Evolutionary conservation across 805 yeast species (phyloP).

Genomic region (Phaffomyces opuntiae): DNA sequence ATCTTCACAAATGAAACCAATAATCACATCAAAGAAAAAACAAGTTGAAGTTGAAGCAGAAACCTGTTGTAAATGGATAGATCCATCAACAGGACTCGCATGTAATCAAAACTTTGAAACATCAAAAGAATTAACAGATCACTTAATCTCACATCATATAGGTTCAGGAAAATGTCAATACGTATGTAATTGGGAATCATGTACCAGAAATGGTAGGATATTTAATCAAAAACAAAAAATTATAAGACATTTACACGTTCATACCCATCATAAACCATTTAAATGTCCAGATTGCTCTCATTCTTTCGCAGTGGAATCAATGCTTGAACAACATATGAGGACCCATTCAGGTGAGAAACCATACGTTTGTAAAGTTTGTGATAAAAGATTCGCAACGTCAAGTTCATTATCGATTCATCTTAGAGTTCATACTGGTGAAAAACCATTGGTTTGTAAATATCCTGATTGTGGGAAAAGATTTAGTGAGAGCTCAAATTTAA

Average conservation of each 20-base stretch:
- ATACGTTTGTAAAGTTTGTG: slow-evolving; percentile 64
- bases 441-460: slow-evolving; percentile 72
- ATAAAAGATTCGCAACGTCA: slow-evolving; percentile 73
- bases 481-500: slow-evolving; percentile 82
- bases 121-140: slow-evolving; percentile 62
- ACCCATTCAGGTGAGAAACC: slow-evolving; percentile 91
- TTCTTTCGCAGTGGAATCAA: slow-evolving; percentile 67
- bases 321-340: slow-evolving; percentile 74
- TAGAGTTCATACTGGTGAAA: slow-evolving; percentile 85
- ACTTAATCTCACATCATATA: slow-evolving; percentile 61
- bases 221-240: slow-evolving; percentile 84
- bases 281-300: slow-evolving; percentile 64
- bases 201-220: slow-evolving; percentile 53
- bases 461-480: slow-evolving; percentile 81
- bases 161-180: slow-evolving; percentile 67
- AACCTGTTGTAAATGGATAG: slow-evolving; percentile 21
- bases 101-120: slow-evolving; percentile 48
- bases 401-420: slow-evolving; percentile 78
- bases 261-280: slow-evolving; percentile 79
- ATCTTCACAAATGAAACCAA: background rate
- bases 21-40: background rate
- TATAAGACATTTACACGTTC: slow-evolving; percentile 79
- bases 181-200: slow-evolving; percentile 71
- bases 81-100: background rate
- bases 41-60: slow-evolving; percentile 5